Conservation (phyloP, 192 early-diverging fungal genomes). For the Cladochytrium replicatum region DNA sequence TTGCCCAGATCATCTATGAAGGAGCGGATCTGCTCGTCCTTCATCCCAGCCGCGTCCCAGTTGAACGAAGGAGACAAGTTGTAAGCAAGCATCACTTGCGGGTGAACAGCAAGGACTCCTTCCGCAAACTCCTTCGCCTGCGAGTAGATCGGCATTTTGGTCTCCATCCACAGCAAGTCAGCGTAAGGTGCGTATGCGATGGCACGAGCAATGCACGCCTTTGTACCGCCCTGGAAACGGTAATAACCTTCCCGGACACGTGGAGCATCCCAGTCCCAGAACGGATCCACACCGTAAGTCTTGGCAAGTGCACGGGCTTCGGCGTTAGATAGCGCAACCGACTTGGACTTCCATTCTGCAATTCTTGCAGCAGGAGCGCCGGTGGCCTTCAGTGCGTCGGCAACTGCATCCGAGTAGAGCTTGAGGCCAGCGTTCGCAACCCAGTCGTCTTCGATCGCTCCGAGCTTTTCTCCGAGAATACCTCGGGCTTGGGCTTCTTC, state of each 20-base stretch:
- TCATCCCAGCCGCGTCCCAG: constrained; percentile 95
- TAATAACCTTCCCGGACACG: constrained; percentile 92
- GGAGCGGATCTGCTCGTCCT: constrained; percentile 74
- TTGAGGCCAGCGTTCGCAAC: constrained; percentile 64
- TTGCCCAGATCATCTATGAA: constrained; percentile 76
- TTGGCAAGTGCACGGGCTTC: constrained; percentile 78
- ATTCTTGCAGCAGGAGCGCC: constrained; percentile 43
- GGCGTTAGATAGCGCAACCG: constrained; percentile 56
- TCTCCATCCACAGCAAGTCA: constrained; percentile 96
- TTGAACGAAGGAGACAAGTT: constrained; percentile 97
- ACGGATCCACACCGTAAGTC: constrained; percentile 55
- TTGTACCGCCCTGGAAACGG: constrained; percentile 92
- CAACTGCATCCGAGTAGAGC: constrained; percentile 72
- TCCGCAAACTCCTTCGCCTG: constrained; percentile 87
- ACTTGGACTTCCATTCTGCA: constrained; percentile 40
- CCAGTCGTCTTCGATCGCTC: constrained; percentile 81
- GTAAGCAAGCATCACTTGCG: constrained; percentile 84
- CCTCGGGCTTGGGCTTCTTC: constrained; percentile 66
- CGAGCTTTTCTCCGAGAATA: constrained; percentile 60
- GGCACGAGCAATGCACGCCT: constrained; percentile 73
- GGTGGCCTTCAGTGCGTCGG: constrained; percentile 59
- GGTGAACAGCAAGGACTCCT: constrained; percentile 69
- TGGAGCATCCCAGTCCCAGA: constrained; percentile 84
- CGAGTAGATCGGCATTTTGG: constrained; percentile 81
- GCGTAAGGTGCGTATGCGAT: constrained; percentile 80